A percentile compares a stretch with the other conserved stretches of the same genome.
These are phyloP conservation scores for Cytospora schulzeri DNA, from an alignment of 2,329 filamentous ascomycete species.

Conservation along the genomic window DNA sequence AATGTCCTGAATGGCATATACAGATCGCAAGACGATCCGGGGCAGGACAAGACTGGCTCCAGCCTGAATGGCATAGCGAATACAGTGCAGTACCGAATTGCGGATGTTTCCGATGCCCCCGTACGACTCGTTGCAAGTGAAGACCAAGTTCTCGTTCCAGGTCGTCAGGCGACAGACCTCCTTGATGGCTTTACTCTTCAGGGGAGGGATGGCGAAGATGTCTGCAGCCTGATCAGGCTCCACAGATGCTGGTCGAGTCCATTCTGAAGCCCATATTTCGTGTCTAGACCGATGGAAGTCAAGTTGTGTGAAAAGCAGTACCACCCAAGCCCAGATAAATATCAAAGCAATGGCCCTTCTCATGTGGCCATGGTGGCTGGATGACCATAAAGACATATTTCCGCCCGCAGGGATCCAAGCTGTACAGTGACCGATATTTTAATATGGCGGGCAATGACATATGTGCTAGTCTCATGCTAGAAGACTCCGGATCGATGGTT, in stretches of 20 bases:
- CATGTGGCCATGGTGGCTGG: background rate
- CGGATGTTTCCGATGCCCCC: slow-evolving; percentile 11
- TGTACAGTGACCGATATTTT: background rate
- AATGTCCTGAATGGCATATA: background rate
- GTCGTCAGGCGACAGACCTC: background rate
- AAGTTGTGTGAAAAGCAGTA: background rate
- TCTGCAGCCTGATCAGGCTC: background rate
- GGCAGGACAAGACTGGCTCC: slow-evolving; percentile 11
- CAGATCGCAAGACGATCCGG: slow-evolving; percentile 6
- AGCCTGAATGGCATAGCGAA: slow-evolving; percentile 13
- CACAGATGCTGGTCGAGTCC: background rate
- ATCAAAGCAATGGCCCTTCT: background rate
- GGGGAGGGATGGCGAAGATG: background rate
- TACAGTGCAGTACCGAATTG: slow-evolving; percentile 10
- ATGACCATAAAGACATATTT: background rate
- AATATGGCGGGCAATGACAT: background rate
- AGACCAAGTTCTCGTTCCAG: slow-evolving; percentile 9
- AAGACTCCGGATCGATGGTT: background rate
- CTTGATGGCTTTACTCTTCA: background rate
- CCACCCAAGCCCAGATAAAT: background rate
- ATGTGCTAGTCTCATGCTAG: background rate
- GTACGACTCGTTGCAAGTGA: slow-evolving; percentile 18
- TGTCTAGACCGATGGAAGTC: background rate
- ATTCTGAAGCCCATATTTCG: background rate
- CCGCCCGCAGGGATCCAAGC: background rate